Evolutionary conservation across 352 stramenopile genomes (phyloP), one percentile per base, ranked within the genome.

Genomic region (Phytophthora meadii): DNA sequence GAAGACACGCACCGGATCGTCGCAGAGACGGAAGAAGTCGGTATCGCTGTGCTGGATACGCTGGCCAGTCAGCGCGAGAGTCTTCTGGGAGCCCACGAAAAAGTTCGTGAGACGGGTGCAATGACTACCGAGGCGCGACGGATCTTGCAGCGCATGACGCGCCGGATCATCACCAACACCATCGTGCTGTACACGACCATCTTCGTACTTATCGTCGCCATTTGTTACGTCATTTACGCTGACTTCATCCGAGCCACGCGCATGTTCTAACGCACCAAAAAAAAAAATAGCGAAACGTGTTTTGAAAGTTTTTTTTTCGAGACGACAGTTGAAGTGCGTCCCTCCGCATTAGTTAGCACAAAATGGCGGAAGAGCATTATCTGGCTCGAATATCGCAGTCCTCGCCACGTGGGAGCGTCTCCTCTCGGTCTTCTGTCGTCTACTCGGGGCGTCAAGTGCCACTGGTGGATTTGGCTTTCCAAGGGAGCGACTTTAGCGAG

Each of bases 131-230:
- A 94, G 48, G 84, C 84, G 28, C 65, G 82, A 4, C 82, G 82
- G 27, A 78, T 94, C 28, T 47, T 94, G 40, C 77, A 91, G 70
- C 82, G 81, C 27, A 92, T 94, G 86, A 84, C 80, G 41, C 84
- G 84, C 4, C 86, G 86, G 37, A 80, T 90, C 46, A 74, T 93
- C 63, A 92, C 82, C 51, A 91, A 94, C 72, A 87, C 71, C 5
- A 88, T 93, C 59, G 81, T 92, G 50, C 71, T 94, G 51, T 94
- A 90, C 68, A 90, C 81, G 41, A 82, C 86, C 36, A 93, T 94
- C 54, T 75, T 80, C 28, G 50, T 88, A 11, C 82, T 94, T 58
- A 62, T 91, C 17, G 70, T 71, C 15, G 74, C 81, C 5, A 94
- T 94, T 49, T 88, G 72, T 64, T 76, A 90, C 40, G 82, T 94